Percentiles rank a stretch among this genome's conserved stretches.
Evolutionary conservation across 2,329 filamentous ascomycete genomes (phyloP).

Genomic region (Pestalotiopsis fici): DNA sequence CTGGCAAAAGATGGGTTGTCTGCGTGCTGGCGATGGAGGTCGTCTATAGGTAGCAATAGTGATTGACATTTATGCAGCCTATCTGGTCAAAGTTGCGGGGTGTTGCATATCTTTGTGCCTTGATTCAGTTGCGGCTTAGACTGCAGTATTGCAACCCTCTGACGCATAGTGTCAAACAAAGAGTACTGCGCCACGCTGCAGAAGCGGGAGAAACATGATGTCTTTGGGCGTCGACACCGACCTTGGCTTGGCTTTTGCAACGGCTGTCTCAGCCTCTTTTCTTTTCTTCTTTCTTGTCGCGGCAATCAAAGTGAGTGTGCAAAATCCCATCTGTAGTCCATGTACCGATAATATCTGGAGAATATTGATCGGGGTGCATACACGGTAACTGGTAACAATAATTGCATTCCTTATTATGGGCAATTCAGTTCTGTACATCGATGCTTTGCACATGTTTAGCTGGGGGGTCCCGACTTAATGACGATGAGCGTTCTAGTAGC

Average conservation of each 20-base stretch:
- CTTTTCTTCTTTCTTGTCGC: neutral
- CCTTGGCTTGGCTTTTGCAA: neutral
- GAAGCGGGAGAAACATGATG: neutral
- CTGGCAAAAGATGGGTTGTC: too few species aligned
- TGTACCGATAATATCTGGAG: too few species aligned
- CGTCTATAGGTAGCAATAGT: neutral
- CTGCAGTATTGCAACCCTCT: neutral
- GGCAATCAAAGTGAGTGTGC: too few species aligned
- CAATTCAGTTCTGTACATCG: too few species aligned
- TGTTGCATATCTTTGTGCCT: neutral
- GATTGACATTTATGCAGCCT: neutral
- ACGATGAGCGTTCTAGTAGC: neutral
- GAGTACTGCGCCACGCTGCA: conserved; percentile 3
- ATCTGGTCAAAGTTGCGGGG: neutral
- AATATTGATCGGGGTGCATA: neutral
- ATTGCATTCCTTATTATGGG: neutral
- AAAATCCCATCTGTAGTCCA: too few species aligned
- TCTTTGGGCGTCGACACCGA: neutral
- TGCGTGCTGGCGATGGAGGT: too few species aligned
- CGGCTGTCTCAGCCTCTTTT: neutral
- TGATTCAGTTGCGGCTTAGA: conserved; percentile 7
- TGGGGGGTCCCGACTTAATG: neutral
- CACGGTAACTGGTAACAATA: too few species aligned
- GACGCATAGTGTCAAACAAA: neutral
- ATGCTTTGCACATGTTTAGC: neutral